Evolutionary conservation across 805 yeast genomes (phyloP).

Genomic region (Pichia gijzeniarum): DNA sequence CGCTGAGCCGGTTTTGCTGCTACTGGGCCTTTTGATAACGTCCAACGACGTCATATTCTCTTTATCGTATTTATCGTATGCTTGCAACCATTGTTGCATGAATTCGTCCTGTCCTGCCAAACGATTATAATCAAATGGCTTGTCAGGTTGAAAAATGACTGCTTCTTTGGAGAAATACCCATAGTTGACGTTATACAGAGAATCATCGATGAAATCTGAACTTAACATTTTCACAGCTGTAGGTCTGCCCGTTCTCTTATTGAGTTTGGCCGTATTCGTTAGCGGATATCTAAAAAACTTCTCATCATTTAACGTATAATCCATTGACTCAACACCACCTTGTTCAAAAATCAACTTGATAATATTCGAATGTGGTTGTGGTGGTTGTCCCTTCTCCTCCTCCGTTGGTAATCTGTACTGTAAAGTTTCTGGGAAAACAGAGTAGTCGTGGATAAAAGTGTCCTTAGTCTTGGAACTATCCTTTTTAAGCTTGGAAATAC

Average conservation of each 20-base stretch:
- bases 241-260: slow-evolving; percentile 44
- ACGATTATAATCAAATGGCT: slow-evolving; percentile 56
- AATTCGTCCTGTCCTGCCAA: slow-evolving; percentile 63
- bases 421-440: slow-evolving; percentile 26
- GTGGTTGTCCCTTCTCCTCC: slow-evolving; percentile 16
- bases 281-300: slow-evolving; percentile 40
- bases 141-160: slow-evolving; percentile 62
- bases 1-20: background rate
- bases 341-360: slow-evolving; percentile 25
- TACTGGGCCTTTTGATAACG: slow-evolving; percentile 13
- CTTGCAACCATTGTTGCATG: slow-evolving; percentile 57
- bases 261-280: slow-evolving; percentile 32
- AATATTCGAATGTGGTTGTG: slow-evolving; percentile 21
- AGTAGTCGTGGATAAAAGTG: slow-evolving; percentile 30
- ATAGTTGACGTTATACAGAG: slow-evolving; percentile 71
- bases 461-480: slow-evolving; percentile 11
- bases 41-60: slow-evolving; percentile 19
- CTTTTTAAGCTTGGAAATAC: slow-evolving; percentile 13
- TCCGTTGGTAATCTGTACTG: slow-evolving; percentile 27
- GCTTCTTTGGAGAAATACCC: slow-evolving; percentile 80
- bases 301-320: slow-evolving; percentile 26
- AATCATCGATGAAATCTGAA: slow-evolving; percentile 78
- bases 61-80: slow-evolving; percentile 48
- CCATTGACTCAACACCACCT: slow-evolving; percentile 33
- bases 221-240: slow-evolving; percentile 60